Evolutionary conservation across 129 eudicot species (phyloP), one percentile per base, ranked within the genome.

Genomic region (Solidago caesia): DNA sequence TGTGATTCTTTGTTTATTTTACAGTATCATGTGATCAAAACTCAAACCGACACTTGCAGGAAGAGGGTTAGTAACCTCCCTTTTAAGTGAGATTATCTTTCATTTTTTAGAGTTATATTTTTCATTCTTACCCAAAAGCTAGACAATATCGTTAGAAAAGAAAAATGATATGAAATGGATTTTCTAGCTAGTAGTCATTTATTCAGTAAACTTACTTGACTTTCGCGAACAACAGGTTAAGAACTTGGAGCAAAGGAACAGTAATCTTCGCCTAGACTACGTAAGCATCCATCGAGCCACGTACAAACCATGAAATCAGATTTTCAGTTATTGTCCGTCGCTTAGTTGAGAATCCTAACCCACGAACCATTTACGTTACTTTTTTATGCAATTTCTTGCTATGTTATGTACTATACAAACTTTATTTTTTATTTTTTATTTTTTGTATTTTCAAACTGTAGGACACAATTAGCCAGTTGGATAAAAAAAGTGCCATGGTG

Each of bases 21-120:
- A 63, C 89, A 89, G 91, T 86, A 84, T 72, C 91, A 86, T 48
- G 85, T 81, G 81, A 82, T 89, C 85, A 84, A 89, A 75, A 84
- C 84, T 65, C 85, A 77, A 48, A 82, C 91, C 6, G 84, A 79
- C 72, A 89, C 96, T 8, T 82, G 75, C 87, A 82, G 75, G 75
- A 89, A 89, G 86, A 86, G 86, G 96, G 96, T 79, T 43, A 79
- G 87, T 65, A 13, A 76, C 73, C 44, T 78, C 39, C 61, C 60
- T 47, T 29, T 29, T 29, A 29, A 29, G 39, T 44, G 16, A 21
- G 21, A 33, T 45, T 55, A 12, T 43, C 7, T 5, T 52, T 60
- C 5, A 26, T 13, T 69, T 57, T 15, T n/a, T 12, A 9, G 8
- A 44, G 46, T 8, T 8, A 11, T 27, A 26, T 9, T 39, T 44